phyloP scores from a whole-genome alignment of 2,329 filamentous ascomycete species.

The Aspergillus oerlinghausenensis region DNA sequence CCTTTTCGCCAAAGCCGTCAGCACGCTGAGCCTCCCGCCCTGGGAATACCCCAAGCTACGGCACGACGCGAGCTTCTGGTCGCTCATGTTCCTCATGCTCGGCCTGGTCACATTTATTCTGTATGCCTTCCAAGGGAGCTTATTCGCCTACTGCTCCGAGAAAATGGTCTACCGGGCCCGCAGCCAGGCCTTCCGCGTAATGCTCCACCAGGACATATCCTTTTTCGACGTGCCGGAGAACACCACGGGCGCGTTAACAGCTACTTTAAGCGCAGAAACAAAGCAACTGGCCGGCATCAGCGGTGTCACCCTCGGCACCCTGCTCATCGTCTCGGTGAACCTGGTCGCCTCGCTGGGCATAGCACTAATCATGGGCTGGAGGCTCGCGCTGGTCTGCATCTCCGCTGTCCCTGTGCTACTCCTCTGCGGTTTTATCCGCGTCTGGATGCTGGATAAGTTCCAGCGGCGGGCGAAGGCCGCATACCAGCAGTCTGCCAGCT shows the following conservation, averaged over 20 bases:
- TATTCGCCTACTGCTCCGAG: constrained; percentile 87
- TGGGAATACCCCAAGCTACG: constrained; percentile 55
- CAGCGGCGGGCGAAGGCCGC: constrained; percentile 73
- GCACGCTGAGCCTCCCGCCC: constrained; percentile 58
- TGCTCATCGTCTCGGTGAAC: constrained; percentile 75
- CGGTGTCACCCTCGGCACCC: constrained; percentile 79
- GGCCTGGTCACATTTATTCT: constrained; percentile 66
- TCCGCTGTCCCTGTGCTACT: constrained; percentile 75
- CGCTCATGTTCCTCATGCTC: constrained; percentile 81
- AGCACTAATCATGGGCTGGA: constrained; percentile 74
- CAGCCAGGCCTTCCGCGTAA: constrained; percentile 74
- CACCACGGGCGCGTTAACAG: constrained; percentile 80
- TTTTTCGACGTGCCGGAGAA: constrained; percentile 92
- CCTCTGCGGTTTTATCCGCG: constrained; percentile 79
- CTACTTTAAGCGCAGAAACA: constrained; percentile 82
- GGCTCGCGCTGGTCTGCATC: constrained; percentile 79
- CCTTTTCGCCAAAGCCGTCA: constrained; percentile 86
- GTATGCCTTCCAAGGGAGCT: constrained; percentile 65
- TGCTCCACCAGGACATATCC: constrained; percentile 86
- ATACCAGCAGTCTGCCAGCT: constrained; percentile 76
- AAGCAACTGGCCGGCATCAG: constrained; percentile 85
- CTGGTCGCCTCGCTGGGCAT: constrained; percentile 68
- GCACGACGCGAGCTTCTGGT: constrained; percentile 77
- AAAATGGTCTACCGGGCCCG: constrained; percentile 79
- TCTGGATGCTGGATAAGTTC: constrained; percentile 77